Conservation (phyloP, 768 basidiomycete genomes). For the Tylopilus vinaceipallidus region DNA sequence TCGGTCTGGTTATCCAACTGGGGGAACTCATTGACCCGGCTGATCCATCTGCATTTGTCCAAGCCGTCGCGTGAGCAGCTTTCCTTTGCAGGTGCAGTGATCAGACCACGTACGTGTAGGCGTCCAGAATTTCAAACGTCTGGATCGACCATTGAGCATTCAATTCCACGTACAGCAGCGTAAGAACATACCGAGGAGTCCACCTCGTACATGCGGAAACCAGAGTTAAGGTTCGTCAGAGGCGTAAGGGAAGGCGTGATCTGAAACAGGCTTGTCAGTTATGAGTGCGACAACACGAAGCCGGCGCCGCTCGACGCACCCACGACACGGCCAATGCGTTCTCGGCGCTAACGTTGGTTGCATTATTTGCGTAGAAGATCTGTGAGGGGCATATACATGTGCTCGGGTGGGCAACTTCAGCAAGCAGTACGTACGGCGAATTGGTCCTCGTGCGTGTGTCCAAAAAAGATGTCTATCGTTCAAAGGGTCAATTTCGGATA, state of each 20-base stretch:
- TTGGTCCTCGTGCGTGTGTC: constrained; percentile 73
- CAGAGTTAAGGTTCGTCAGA: neutral
- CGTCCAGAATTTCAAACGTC: constrained; percentile 75
- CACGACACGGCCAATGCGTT: constrained; percentile 52
- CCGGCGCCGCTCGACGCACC: constrained; percentile 28
- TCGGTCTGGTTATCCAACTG: constrained; percentile 52
- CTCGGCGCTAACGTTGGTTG: constrained; percentile 50
- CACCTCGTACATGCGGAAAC: constrained; percentile 30
- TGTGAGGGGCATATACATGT: constrained; percentile 18
- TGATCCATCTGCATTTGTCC: constrained; percentile 51
- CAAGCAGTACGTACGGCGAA: constrained; percentile 42
- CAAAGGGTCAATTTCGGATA: neutral
- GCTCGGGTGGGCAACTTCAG: neutral
- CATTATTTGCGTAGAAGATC: constrained; percentile 75
- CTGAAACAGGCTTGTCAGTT: too few species aligned
- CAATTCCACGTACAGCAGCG: neutral
- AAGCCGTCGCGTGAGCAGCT: neutral
- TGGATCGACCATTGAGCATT: constrained; percentile 20
- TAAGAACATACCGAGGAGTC: constrained; percentile 32
- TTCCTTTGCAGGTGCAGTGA: neutral
- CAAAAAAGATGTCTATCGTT: constrained; percentile 59
- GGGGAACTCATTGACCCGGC: constrained; percentile 57
- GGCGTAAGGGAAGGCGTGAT: too few species aligned
- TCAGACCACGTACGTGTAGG: constrained; percentile 59
- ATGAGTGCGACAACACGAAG: neutral